Evolutionary conservation across 2,329 filamentous ascomycete genomes (phyloP).

Genomic region (Dothidotthia symphoricarpi): DNA sequence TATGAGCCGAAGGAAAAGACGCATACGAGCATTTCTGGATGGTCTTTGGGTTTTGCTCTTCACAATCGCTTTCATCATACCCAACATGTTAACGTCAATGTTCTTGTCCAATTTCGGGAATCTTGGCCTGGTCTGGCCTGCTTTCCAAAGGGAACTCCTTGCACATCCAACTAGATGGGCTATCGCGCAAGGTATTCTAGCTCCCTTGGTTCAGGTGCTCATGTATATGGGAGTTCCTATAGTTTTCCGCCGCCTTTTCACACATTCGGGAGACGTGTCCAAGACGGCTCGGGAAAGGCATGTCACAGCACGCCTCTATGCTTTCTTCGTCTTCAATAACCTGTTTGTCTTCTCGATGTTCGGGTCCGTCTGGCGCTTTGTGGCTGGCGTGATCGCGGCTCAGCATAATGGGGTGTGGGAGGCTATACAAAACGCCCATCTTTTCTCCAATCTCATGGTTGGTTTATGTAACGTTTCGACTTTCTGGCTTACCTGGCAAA

Average conservation of each 20-base stretch:
- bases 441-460: constrained; percentile 65
- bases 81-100: constrained; percentile 90
- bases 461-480: constrained; percentile 77
- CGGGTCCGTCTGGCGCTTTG: constrained; percentile 77
- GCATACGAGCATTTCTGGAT: constrained; percentile 72
- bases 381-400: constrained; percentile 62
- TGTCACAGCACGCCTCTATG: constrained; percentile 83
- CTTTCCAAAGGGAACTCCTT: constrained; percentile 66
- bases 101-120: constrained; percentile 86
- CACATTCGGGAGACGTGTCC: constrained; percentile 80
- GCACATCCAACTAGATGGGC: constrained; percentile 70
- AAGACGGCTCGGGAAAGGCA: constrained; percentile 86
- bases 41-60: constrained; percentile 78
- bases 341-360: constrained; percentile 90
- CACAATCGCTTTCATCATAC: constrained; percentile 80
- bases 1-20: constrained; percentile 65
- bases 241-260: constrained; percentile 82
- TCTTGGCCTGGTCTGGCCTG: constrained; percentile 75
- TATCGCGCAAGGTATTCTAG: constrained; percentile 85
- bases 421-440: constrained; percentile 63
- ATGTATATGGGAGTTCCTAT: constrained; percentile 84
- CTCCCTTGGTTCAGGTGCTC: constrained; percentile 80
- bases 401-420: constrained; percentile 59
- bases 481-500: constrained; percentile 86
- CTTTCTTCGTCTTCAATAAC: constrained; percentile 99